A percentile compares a stretch with the other conserved stretches of the same genome.
These are phyloP conservation scores for Penicillium sp. DNA, from an alignment of 2,329 filamentous ascomycete species.

Conservation along the genomic window DNA sequence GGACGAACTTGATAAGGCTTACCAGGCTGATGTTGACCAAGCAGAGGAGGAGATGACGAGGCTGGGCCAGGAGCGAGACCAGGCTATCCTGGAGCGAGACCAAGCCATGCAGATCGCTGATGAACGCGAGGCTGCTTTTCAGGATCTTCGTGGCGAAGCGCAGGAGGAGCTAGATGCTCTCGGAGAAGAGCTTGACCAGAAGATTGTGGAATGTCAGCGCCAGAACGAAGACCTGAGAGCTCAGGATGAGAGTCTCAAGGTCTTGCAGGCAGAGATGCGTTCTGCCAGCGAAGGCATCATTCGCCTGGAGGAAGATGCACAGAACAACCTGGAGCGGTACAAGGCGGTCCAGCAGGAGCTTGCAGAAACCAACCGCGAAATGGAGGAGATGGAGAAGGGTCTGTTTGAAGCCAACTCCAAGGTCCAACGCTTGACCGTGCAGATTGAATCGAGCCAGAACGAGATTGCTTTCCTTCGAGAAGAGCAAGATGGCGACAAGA, in stretches of 20 bases:
- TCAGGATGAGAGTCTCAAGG: constrained; percentile 80
- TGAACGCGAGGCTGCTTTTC: constrained; percentile 54
- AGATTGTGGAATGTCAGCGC: constrained; percentile 67
- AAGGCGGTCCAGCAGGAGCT: constrained; percentile 80
- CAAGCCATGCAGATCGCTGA: constrained; percentile 75
- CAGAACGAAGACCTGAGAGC: constrained; percentile 71
- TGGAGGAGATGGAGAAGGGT: constrained; percentile 80
- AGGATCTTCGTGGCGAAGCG: constrained; percentile 56
- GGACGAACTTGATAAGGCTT: constrained; percentile 66
- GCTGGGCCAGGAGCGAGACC: constrained; percentile 80
- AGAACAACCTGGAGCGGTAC: constrained; percentile 73
- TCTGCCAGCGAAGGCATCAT: constrained; percentile 84
- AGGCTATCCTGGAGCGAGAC: constrained; percentile 80
- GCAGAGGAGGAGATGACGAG: constrained; percentile 76
- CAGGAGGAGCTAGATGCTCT: constrained; percentile 58
- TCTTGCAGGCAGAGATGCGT: constrained; percentile 91
- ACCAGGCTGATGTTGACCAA: constrained; percentile 78
- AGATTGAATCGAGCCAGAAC: constrained; percentile 86
- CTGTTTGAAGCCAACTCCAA: constrained; percentile 84
- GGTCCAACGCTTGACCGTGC: constrained; percentile 80
- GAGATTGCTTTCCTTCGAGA: constrained; percentile 95
- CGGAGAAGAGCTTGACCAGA: constrained; percentile 67
- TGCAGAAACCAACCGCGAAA: constrained; percentile 77
- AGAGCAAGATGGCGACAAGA: constrained; percentile 96
- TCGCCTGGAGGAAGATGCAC: constrained; percentile 83